Evolutionary conservation across 1,139 yeast species (phyloP), one percentile per base, ranked within the genome.

Genomic region (Taphrina pruni): DNA sequence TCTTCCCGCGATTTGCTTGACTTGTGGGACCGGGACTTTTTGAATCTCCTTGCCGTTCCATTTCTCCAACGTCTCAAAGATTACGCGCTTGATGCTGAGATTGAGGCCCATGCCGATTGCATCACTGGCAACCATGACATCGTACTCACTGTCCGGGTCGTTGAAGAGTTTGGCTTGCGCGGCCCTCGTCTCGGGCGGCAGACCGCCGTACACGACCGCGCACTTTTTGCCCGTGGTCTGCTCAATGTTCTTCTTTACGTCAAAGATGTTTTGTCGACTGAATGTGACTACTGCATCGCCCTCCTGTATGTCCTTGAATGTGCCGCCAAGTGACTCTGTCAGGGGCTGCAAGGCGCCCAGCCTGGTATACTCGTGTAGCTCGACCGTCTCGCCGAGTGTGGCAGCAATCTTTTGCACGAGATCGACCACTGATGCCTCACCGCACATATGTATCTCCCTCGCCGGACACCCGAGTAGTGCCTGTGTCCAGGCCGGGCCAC

Each of bases 61-160:
- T 78, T 94, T 95, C 65, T 77, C 78, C 35, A 85, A 81, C 0
- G 88, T 83, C 39, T 88, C 85, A 75, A 94, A 93, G 0, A 94
- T 84, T 17, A 94, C 85, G 70, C 99, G 81, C 71, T 87, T 86
- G 73, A 94, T 92, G 36, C 69, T 62, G 75, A 94, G 81, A 75
- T 94, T 94, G 67, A 94, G 82, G 0, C 99, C 99, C 98, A 94
- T 94, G 1, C 99, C 99, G 70, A 94, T 87, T 0, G 99, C 99
- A 80, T 94, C 99, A 0, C 97, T 90, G 0, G 99, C 98, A 3
- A 94, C 90, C 60, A 94, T 80, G 32, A 89, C 84, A 75, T 93
- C 95, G 72, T 87, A 88, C 58, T 85, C 84, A 2, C 95, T 95
- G 32, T 77, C 79, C 0, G 80, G 80, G 61, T 77, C 78, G 75